Base-by-base conservation (phyloP, 2,329 filamentous ascomycete genomes). In the Fusarium abutilonis region DNA sequence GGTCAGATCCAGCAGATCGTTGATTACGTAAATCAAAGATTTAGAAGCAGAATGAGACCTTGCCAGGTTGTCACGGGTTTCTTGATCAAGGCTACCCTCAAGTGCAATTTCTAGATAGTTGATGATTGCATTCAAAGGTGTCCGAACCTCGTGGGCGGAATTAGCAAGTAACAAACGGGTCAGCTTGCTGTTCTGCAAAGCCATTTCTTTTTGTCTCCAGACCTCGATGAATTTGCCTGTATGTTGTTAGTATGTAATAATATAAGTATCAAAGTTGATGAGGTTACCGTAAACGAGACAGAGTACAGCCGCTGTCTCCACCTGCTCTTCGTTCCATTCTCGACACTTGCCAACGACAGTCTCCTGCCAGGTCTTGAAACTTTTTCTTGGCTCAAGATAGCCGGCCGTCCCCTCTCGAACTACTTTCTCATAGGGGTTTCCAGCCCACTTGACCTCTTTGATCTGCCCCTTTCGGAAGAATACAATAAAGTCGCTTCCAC, bases 91-190 rank as follows among this genome's bases (percentile, higher is more conserved):
- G 0, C 82, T 79, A 0, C 92, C 92, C 76, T 97, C 93, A 1
- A 97, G 78, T 0, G 93, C 93, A 63, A 97, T 96, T 68, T 97
- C 93, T 1, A 97, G 83, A 66, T 96, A 97, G 68, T 97, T 97
- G 75, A 97, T 96, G 70, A 97, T 96, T 14, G 93, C 93, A 70
- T 97, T 97, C 3, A 97, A 78, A 0, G 93, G 93, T 0, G 93
- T 97, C 45, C 93, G 88, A 9, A 97, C 92, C 78, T 97, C 93
- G 64, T 97, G 93, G 0, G 93, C 93, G 0, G 92, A 96, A 64
- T 97, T 96, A 5, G 92, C 91, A 19, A 97, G 80, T 2, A 97
- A 77, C 4, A 97, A 76, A 42, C 86, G 83, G 0, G 92, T 96
- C 3, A 97, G 80, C 57, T 93, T 89, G 66, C 90, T 96, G 71